Conservation (phyloP, 768 basidiomycete genomes). For the Agaricus sinodeliciosus region DNA sequence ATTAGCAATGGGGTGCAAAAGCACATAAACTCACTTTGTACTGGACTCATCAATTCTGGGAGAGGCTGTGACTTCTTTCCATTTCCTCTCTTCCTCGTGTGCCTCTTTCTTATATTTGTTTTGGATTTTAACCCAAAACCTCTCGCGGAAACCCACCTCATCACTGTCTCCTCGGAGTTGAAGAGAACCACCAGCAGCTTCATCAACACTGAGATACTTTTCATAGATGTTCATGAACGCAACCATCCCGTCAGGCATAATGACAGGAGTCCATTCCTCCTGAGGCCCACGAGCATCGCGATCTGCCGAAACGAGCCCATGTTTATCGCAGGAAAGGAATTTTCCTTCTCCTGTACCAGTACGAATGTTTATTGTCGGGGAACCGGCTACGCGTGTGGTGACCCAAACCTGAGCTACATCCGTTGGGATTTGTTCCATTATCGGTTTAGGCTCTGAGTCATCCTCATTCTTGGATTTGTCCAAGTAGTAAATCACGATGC, state of each 20-base stretch:
- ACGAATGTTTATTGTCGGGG: constrained; percentile 78
- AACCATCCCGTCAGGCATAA: constrained; percentile 79
- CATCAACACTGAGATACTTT: constrained; percentile 80
- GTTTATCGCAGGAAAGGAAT: constrained; percentile 83
- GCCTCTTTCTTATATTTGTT: constrained; percentile 85
- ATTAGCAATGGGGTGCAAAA: background rate
- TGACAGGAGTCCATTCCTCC: constrained; percentile 88
- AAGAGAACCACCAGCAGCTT: constrained; percentile 77
- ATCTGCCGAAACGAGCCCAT: constrained; percentile 79
- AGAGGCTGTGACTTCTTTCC: constrained; percentile 47
- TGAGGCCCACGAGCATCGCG: constrained; percentile 88
- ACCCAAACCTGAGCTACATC: constrained; percentile 94
- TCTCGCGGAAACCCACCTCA: constrained; percentile 76
- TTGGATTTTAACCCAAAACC: constrained; percentile 89
- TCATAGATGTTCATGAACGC: constrained; percentile 87
- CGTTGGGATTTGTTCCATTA: constrained; percentile 65
- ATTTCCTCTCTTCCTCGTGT: constrained; percentile 69
- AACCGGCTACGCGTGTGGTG: constrained; percentile 77
- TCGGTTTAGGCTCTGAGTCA: constrained; percentile 29
- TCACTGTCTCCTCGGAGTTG: constrained; percentile 81
- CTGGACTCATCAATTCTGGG: constrained; percentile 63
- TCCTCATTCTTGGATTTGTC: constrained; percentile 55
- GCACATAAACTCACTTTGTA: constrained; percentile 52
- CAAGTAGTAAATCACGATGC: constrained; percentile 57
- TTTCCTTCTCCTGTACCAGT: constrained; percentile 86